Conservation (phyloP, 768 basidiomycete genomes). For the Lentinula guzmanii region DNA sequence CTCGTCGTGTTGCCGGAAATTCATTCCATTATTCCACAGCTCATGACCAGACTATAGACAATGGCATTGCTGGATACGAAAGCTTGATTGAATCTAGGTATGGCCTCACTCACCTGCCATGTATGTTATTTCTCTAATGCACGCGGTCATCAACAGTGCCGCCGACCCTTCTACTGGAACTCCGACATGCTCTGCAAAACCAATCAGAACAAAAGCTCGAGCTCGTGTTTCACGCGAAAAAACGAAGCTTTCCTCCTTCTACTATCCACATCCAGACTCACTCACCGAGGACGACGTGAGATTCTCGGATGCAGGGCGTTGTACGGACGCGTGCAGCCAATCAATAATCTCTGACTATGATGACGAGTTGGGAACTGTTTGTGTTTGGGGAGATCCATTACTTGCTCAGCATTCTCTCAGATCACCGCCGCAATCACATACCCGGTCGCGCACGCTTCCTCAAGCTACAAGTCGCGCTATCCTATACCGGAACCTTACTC, state of each 20-base stretch:
- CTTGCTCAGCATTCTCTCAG: conserved; percentile 1
- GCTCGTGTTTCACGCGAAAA: neutral
- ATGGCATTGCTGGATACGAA: neutral
- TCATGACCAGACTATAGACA: neutral
- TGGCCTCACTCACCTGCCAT: neutral
- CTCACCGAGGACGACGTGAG: conserved; percentile 19
- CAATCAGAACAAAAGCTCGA: neutral
- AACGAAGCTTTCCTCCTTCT: neutral
- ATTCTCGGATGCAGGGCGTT: conserved; percentile 19
- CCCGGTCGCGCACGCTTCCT: conserved; percentile 13
- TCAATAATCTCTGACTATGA: neutral
- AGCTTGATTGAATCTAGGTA: conserved; percentile 17
- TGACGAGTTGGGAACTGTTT: neutral
- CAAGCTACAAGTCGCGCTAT: conserved; percentile 22
- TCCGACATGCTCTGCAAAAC: neutral
- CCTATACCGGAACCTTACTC: conserved; percentile 38
- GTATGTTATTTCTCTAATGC: neutral
- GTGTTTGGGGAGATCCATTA: conserved; percentile 1
- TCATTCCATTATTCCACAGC: neutral
- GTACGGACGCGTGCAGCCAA: neutral
- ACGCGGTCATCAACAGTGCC: neutral
- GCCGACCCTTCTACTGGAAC: neutral
- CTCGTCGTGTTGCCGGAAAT: conserved; percentile 40
- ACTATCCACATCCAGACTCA: conserved; percentile 15
- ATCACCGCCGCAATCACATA: conserved; percentile 1